phyloP scores from a whole-genome alignment of 2,329 filamentous ascomycete species.

The Fusarium sp. region DNA sequence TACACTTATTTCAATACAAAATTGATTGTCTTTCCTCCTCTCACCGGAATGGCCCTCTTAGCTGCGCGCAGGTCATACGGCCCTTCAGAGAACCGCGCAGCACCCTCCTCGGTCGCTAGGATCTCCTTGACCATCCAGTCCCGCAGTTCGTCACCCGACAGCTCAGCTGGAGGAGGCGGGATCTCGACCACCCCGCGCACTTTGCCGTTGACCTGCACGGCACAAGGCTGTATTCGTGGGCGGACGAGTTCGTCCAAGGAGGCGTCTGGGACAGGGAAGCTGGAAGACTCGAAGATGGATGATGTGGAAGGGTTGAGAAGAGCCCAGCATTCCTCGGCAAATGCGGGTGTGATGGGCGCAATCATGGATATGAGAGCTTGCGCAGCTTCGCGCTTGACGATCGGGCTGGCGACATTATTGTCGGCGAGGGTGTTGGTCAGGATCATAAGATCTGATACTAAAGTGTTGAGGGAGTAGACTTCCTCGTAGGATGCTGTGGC shows the following conservation, averaged over 20 bases:
- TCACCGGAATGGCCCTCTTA: conserved; percentile 74
- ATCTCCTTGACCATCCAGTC: conserved; percentile 73
- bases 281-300: conserved; percentile 58
- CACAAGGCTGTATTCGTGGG: conserved; percentile 64
- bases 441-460: conserved; percentile 84
- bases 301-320: conserved; percentile 56
- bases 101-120: conserved; percentile 69
- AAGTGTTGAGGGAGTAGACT: conserved; percentile 83
- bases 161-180: conserved; percentile 57
- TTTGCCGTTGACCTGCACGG: conserved; percentile 85
- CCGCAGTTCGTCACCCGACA: conserved; percentile 59
- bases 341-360: conserved; percentile 82
- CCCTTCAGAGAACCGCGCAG: conserved; percentile 62
- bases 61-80: conserved; percentile 60
- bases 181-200: conserved; percentile 76
- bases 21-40: conserved; percentile 76
- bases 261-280: conserved; percentile 70
- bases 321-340: conserved; percentile 85
- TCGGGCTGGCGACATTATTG: conserved; percentile 51
- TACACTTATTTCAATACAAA: conserved; percentile 66
- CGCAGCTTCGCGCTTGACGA: conserved; percentile 61
- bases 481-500: conserved; percentile 76
- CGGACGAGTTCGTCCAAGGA: conserved; percentile 60
- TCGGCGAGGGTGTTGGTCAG: conserved; percentile 76
- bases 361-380: conserved; percentile 75